Conservation (phyloP, 257 asterid species). For the Salvia hispanica region DNA sequence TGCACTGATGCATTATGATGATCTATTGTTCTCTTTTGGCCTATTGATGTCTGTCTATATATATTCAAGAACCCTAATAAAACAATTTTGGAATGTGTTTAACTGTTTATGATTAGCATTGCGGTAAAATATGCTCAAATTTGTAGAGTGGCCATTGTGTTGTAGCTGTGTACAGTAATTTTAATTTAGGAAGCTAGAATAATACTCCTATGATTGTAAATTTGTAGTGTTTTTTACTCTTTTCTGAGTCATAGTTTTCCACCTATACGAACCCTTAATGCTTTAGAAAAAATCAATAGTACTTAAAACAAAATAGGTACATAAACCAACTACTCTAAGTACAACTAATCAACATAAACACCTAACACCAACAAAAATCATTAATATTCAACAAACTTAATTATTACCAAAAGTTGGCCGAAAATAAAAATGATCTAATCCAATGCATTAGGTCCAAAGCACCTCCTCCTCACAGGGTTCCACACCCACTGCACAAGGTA, state of each 20-base stretch:
- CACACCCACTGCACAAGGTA: conserved; percentile 88
- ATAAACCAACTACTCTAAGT: no score
- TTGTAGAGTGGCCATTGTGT: background rate
- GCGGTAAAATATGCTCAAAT: conserved; percentile 12
- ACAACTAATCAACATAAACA: no score
- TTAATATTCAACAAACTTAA: no score
- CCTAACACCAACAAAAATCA: no score
- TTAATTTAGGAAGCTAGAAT: no score
- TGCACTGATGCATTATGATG: conserved; percentile 65
- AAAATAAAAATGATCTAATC: conserved; percentile 32
- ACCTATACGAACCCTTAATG: no score
- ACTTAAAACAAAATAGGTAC: no score
- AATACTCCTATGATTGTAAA: no score
- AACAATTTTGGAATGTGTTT: conserved; percentile 31
- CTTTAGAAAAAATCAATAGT: no score
- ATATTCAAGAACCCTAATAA: conserved; percentile 18
- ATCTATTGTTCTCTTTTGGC: conserved; percentile 12
- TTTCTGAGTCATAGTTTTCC: no score
- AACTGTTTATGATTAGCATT: background rate
- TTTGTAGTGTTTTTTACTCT: no score
- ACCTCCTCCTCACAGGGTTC: conserved; percentile 57
- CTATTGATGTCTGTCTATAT: conserved; percentile 1
- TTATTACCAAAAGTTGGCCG: no score
- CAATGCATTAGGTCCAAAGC: conserved; percentile 76
- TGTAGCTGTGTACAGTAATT: background rate